phyloP scores from a whole-genome alignment of 345 rosid genomes.

The Brassica carinata region DNA sequence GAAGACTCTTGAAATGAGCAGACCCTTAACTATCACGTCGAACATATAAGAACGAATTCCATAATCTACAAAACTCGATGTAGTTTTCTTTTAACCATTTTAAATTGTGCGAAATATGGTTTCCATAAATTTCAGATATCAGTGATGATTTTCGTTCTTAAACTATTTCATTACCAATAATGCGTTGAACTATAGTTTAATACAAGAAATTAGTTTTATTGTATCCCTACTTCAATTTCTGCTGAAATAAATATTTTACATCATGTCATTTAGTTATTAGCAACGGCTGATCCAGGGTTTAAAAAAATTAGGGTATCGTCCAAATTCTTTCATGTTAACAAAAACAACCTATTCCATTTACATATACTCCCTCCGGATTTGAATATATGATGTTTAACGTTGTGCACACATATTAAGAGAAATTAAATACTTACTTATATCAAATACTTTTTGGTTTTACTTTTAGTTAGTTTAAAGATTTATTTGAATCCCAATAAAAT shows the following conservation, averaged over 20 bases:
- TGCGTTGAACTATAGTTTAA: not conserved
- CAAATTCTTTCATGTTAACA: not conserved
- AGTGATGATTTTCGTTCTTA: not conserved
- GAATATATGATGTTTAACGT: too few species aligned
- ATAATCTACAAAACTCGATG: not conserved
- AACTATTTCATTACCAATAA: not conserved
- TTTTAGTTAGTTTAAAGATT: too few species aligned
- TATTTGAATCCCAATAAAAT: too few species aligned
- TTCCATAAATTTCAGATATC: not conserved
- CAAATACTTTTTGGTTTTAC: too few species aligned
- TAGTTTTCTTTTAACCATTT: not conserved
- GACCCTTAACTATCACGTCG: not conserved
- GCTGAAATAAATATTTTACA: not conserved
- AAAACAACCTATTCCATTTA: not conserved
- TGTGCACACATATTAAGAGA: too few species aligned
- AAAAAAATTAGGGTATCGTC: not conserved
- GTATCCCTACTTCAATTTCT: not conserved
- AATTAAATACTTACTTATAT: too few species aligned
- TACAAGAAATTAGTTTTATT: not conserved
- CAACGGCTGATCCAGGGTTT: too few species aligned
- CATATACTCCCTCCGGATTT: too few species aligned
- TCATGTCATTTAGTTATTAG: too few species aligned
- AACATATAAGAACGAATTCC: not conserved
- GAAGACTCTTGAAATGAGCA: not conserved
- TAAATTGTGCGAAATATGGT: not conserved